Percentiles rank a stretch among this genome's conserved stretches.
Evolutionary conservation across 371 early-diverging fungal species (phyloP).

Genomic region (Batkoa obscura): DNA sequence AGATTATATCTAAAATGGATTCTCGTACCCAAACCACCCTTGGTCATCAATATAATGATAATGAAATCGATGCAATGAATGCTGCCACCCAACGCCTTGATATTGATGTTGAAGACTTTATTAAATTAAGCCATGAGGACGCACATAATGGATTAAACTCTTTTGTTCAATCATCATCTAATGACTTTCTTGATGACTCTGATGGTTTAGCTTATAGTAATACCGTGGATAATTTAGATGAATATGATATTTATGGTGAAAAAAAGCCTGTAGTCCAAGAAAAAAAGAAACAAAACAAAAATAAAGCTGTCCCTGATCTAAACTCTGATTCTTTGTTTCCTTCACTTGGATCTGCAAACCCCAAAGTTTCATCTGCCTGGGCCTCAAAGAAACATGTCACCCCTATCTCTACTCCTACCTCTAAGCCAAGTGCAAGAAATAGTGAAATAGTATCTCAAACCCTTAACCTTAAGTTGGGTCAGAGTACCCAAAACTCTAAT

Average conservation of each 20-base stretch:
- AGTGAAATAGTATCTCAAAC: slow-evolving; percentile 25
- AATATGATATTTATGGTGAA: neutral
- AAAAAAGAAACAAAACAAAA: neutral
- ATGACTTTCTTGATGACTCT: neutral
- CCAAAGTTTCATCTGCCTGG: neutral
- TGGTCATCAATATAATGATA: too few relatives aligned
- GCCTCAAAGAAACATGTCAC: neutral
- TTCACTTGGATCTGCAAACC: neutral
- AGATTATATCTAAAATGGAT: too few relatives aligned
- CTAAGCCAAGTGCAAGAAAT: neutral
- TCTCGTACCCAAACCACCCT: too few relatives aligned
- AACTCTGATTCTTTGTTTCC: slow-evolving; percentile 7
- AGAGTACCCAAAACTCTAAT: slow-evolving; percentile 22
- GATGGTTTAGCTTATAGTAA: neutral
- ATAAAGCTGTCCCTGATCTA: slow-evolving; percentile 4
- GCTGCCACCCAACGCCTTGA: slow-evolving; percentile 1
- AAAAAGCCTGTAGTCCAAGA: neutral
- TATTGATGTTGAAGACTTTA: neutral
- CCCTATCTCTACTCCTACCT: neutral
- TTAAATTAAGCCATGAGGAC: too few relatives aligned
- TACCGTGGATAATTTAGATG: neutral
- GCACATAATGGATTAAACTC: neutral
- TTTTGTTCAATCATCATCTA: neutral
- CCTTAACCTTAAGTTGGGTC: slow-evolving; percentile 36
- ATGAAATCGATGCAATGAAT: neutral